Evolutionary conservation across 192 early-diverging fungal species (phyloP).

Genomic region (Coemansia sp.): DNA sequence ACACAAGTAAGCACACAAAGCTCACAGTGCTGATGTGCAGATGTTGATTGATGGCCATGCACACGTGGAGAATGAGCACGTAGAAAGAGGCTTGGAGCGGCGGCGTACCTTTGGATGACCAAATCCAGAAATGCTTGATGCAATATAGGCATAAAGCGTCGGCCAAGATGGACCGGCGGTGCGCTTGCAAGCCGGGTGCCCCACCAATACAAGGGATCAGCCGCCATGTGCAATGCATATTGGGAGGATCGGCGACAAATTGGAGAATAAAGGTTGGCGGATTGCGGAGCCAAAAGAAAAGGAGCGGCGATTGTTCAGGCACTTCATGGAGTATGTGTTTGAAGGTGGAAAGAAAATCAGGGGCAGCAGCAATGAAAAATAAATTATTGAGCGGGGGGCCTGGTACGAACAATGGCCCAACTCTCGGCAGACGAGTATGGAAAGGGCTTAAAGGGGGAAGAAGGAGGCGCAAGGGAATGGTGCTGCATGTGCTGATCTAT

Average conservation of each 20-base stretch:
- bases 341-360: neutral
- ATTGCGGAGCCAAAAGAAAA: neutral
- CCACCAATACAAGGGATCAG: neutral
- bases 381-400: neutral
- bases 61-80: conserved; percentile 6
- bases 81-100: conserved; percentile 11
- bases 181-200: neutral
- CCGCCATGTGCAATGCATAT: conserved; percentile 9
- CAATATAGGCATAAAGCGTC: neutral
- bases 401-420: neutral
- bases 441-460: neutral
- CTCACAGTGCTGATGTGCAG: neutral
- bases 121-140: conserved; percentile 1
- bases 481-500: conserved; percentile 8
- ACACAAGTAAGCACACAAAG: neutral
- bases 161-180: neutral
- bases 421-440: neutral
- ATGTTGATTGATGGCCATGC: neutral
- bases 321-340: neutral
- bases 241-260: conserved; percentile 19
- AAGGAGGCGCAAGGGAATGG: conserved; percentile 1
- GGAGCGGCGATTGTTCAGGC: neutral
- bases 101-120: neutral
- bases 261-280: neutral
- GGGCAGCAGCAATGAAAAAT: neutral